Percentiles rank a stretch among this genome's conserved stretches.
These are phyloP conservation scores for Psilocybe cubensis DNA, from an alignment of 768 basidiomycete species.

Conservation along the genomic window DNA sequence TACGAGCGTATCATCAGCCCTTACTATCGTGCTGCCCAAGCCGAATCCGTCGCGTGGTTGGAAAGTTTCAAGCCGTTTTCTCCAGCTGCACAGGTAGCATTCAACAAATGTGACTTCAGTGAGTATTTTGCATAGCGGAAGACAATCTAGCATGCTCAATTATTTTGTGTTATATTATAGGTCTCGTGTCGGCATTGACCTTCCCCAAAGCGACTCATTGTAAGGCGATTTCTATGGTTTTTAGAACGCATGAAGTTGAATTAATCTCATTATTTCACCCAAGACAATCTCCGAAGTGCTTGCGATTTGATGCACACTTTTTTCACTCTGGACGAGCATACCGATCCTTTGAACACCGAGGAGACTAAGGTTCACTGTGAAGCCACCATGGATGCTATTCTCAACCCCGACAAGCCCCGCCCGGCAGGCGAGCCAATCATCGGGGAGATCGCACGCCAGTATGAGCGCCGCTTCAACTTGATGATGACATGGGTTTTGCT, in stretches of 20 bases:
- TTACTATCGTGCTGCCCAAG: conserved; percentile 5
- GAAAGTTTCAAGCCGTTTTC: conserved; percentile 4
- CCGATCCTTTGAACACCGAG: conserved; percentile 4
- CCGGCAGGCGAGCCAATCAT: background rate
- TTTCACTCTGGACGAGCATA: conserved; percentile 13
- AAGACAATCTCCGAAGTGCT: conserved; percentile 8
- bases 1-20: conserved; percentile 11
- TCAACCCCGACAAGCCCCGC: conserved; percentile 3
- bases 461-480: background rate
- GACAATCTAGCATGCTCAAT: too few relatives aligned
- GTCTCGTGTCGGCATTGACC: conserved; percentile 9
- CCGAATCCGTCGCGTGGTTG: conserved; percentile 10
- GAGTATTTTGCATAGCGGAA: background rate
- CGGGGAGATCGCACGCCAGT: conserved; percentile 4
- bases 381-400: conserved; percentile 7
- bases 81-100: background rate
- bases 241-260: background rate
- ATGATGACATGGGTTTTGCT: too few relatives aligned
- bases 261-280: background rate
- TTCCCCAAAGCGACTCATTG: conserved; percentile 5
- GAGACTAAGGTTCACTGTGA: background rate
- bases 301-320: conserved; percentile 15
- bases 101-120: conserved; percentile 13
- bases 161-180: background rate
- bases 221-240: background rate